These are phyloP conservation scores for Avena sativa DNA, from an alignment of 176 grass and related monocot species.

Conservation along the genomic window DNA sequence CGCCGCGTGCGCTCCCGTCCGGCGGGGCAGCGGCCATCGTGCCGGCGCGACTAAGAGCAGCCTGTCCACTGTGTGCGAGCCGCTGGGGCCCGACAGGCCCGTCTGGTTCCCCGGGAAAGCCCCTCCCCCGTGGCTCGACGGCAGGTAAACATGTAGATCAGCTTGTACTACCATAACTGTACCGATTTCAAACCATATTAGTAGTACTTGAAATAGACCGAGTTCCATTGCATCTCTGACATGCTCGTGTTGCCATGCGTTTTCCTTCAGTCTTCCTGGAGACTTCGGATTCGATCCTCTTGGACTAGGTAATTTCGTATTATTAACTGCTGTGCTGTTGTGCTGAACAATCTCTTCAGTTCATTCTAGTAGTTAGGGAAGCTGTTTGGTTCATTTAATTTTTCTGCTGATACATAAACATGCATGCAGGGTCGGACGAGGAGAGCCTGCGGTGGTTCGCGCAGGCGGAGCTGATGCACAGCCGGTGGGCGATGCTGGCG, in stretches of 20 bases:
- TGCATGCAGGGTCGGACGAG: constrained; percentile 66
- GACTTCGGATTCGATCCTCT: constrained; percentile 92
- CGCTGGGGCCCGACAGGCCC: constrained; percentile 80
- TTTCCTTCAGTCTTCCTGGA: constrained; percentile 71
- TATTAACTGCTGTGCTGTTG: background rate
- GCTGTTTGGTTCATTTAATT: background rate
- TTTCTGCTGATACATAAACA: background rate
- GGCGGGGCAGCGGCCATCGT: constrained; percentile 3
- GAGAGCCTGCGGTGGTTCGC: constrained; percentile 79
- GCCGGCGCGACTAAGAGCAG: constrained; percentile 69
- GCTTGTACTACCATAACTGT: background rate
- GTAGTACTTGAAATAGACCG: background rate
- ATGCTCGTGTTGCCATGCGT: background rate
- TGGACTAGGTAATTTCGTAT: constrained; percentile 58
- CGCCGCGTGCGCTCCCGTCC: background rate
- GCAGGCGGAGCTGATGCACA: constrained; percentile 88
- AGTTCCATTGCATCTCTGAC: background rate
- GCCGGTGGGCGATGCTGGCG: constrained; percentile 94
- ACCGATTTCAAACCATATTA: background rate
- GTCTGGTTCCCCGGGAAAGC: constrained; percentile 87
- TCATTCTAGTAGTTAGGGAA: background rate
- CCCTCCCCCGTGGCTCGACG: constrained; percentile 87
- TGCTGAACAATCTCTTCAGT: background rate
- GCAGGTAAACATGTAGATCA: constrained; percentile 50
- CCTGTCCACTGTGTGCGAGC: constrained; percentile 79